Conservation (phyloP, 2,329 filamentous ascomycete species). For the Penicillium sp. region DNA sequence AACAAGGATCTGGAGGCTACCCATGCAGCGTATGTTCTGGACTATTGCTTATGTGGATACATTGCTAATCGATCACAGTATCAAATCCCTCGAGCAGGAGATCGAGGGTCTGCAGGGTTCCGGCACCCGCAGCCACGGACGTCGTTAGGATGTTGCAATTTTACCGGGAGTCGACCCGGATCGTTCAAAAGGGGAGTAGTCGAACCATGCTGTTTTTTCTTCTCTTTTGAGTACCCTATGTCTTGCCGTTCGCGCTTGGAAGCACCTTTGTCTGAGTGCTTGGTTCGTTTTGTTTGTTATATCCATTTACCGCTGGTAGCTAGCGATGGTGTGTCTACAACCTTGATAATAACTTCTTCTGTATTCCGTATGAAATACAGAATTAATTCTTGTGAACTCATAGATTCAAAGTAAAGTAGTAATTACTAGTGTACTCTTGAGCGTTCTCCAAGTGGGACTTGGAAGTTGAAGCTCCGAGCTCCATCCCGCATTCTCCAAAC, state of each 20-base stretch:
- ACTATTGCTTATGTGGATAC: background rate
- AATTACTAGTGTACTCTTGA: background rate
- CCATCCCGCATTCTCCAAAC: slow-evolving; percentile 9
- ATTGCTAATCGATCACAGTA: slow-evolving; percentile 38
- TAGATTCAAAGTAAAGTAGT: background rate
- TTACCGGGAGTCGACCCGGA: slow-evolving; percentile 17
- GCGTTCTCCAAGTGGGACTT: background rate
- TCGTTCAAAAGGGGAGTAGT: slow-evolving; percentile 28
- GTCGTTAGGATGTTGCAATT: slow-evolving; percentile 61
- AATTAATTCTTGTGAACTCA: slow-evolving; percentile 30
- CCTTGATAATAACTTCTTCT: slow-evolving; percentile 44
- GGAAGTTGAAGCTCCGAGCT: slow-evolving; percentile 11
- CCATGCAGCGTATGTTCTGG: slow-evolving; percentile 65
- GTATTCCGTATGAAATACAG: slow-evolving; percentile 42
- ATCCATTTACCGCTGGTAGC: slow-evolving; percentile 41
- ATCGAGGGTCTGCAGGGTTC: slow-evolving; percentile 91
- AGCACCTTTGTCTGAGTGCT: slow-evolving; percentile 30
- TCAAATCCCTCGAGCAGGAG: slow-evolving; percentile 68
- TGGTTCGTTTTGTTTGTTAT: slow-evolving; percentile 35
- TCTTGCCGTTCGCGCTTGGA: slow-evolving; percentile 32
- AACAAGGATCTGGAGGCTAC: slow-evolving; percentile 99
- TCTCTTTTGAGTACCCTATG: slow-evolving; percentile 37
- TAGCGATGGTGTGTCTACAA: slow-evolving; percentile 43
- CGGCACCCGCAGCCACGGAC: slow-evolving; percentile 85
- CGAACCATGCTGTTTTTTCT: slow-evolving; percentile 31